Evolutionary conservation across 371 early-diverging fungal genomes (phyloP).

Genomic region (Zychaea mexicana): DNA sequence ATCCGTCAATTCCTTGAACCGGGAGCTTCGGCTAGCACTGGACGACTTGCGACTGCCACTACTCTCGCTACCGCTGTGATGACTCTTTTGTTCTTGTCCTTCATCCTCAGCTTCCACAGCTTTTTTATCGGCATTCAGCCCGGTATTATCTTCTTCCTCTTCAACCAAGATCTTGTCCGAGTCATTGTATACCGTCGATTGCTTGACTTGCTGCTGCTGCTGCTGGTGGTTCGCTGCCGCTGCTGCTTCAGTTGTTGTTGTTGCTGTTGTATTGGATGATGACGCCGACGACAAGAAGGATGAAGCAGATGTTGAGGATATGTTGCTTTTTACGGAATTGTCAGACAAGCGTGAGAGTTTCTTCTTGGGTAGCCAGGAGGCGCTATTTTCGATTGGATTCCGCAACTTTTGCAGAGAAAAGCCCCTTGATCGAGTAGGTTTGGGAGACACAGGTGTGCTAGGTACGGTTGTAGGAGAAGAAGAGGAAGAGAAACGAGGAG

Average conservation of each 20-base stretch:
- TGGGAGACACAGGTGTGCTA: not conserved
- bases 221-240: too few species aligned
- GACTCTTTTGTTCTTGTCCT: not conserved
- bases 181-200: not conserved
- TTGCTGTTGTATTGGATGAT: not conserved
- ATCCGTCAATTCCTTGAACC: conserved; percentile 12
- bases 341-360: not conserved
- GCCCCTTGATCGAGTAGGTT: not conserved
- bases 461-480: not conserved
- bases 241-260: not conserved
- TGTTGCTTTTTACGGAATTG: not conserved
- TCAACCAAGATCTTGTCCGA: not conserved
- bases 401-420: not conserved
- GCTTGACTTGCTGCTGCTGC: too few species aligned
- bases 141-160: not conserved
- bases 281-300: not conserved
- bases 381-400: not conserved
- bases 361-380: not conserved
- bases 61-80: not conserved
- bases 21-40: conserved; percentile 4
- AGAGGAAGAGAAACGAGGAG: not conserved
- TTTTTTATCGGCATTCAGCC: not conserved
- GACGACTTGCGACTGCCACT: not conserved
- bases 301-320: not conserved
- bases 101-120: not conserved